Base-by-base conservation (phyloP, 1,284 basidiomycete genomes). In the Tetrapyrgos nigripes region DNA sequence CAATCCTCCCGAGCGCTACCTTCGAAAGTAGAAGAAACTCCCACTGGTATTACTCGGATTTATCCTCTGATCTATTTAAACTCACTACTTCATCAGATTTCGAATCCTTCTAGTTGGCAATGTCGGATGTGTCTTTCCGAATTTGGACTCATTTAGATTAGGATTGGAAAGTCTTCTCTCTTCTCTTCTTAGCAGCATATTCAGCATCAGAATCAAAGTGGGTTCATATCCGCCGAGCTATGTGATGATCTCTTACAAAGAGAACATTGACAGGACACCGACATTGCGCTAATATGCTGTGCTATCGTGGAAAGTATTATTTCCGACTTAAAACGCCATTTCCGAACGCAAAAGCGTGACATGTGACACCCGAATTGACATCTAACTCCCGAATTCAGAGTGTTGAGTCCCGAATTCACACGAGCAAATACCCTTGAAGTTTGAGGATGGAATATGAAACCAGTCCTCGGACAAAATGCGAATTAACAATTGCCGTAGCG, bases 81-180 rank as follows among this genome's bases (percentile, higher is more conserved):
- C 14, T n/a, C 13, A n/a, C n/a, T 28, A n/a, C 37, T 46, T 50
- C 5, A 47, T 56, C 26, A 64, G 62, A 37, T 62, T 64, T 44
- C 60, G 62, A 21, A 64, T 64, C 28, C 48, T 64, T 14, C 24
- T 59, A 13, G 29, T 64, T 13, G 62, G 62, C 26, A 64, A 64
- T 40, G 37, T 40, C 17, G 37, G 37, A 40, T 40, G 13, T 40
- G 14, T 40, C 8, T n/a, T n/a, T 40, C 37, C 13, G 37, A 17
- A 17, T 9, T 9, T 40, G 37, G 37, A 40, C 37, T 40, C 13
- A 40, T 23, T 4, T 40, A 33, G 9, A 33, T 47, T 47, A 23
- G 45, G 14, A 28, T 47, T 19, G 45, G 45, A 47, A 47, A 47
- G 27, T n/a, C n/a, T n/a, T n/a, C n/a, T n/a, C n/a, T 47, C 45